Conservation (phyloP, 257 asterid genomes). For the Solanum piurae region DNA sequence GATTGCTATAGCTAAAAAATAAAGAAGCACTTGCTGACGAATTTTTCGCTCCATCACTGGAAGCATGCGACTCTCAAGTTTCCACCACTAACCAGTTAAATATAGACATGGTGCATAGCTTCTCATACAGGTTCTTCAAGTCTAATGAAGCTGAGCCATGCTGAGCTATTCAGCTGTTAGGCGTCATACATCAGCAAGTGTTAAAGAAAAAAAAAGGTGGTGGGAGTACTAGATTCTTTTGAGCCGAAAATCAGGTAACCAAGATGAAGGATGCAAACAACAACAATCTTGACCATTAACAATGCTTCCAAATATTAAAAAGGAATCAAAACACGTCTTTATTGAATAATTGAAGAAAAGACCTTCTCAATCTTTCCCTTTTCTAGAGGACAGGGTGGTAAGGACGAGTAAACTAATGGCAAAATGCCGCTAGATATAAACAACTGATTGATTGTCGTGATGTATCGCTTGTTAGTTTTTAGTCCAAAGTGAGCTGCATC, state of each 20-base stretch:
- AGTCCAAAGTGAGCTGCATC: not conserved
- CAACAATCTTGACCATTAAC: not conserved
- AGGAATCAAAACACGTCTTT: not conserved
- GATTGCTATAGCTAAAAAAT: not conserved
- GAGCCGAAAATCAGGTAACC: not conserved
- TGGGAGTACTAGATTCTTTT: not conserved
- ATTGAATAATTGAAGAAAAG: not conserved
- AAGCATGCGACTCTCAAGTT: not conserved
- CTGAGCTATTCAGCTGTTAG: not conserved
- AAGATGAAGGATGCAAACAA: not conserved
- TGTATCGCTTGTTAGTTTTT: not conserved
- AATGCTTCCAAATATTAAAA: not conserved
- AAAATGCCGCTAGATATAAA: not conserved
- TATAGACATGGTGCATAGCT: not conserved
- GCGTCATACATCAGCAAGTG: not conserved
- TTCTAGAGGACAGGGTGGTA: not conserved
- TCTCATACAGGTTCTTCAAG: not conserved
- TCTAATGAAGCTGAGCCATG: not conserved
- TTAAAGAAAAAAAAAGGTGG: not conserved
- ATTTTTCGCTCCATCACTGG: not conserved
- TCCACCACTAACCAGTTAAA: not conserved
- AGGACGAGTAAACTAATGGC: not conserved
- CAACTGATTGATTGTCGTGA: not conserved
- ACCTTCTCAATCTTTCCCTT: not conserved
- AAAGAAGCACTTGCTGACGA: not conserved